Percentiles rank a stretch among this genome's conserved stretches.
Evolutionary conservation across 208 protist species (phyloP).

Genomic region (Trypanosoma platydactyli): DNA sequence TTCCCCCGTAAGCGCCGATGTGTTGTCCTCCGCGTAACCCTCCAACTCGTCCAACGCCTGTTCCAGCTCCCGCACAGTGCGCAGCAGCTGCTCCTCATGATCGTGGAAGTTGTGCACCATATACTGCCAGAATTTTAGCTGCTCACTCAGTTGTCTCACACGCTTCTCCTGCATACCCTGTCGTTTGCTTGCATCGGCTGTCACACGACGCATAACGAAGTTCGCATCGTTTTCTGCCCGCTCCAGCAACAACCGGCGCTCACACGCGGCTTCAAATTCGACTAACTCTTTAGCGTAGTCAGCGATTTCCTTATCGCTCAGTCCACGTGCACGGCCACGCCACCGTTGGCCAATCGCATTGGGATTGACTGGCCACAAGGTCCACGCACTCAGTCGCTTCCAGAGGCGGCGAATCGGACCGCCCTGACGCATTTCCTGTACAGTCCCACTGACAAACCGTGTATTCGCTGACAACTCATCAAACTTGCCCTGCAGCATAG

Average conservation of each 20-base stretch:
- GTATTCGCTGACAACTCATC: slow-evolving; percentile 71
- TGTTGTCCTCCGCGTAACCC: slow-evolving; percentile 61
- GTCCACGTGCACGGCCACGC: slow-evolving; percentile 71
- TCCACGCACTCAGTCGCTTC: slow-evolving; percentile 30
- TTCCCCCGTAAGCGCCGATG: slow-evolving; percentile 39
- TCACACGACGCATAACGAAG: slow-evolving; percentile 86
- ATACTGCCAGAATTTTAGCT: slow-evolving; percentile 93
- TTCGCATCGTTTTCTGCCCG: slow-evolving; percentile 86
- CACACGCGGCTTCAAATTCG: slow-evolving; percentile 83
- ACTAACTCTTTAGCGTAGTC: slow-evolving; percentile 91
- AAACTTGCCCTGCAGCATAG: slow-evolving; percentile 87
- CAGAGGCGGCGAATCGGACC: slow-evolving; percentile 43
- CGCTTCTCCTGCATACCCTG: slow-evolving; percentile 91
- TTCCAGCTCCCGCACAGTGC: slow-evolving; percentile 72
- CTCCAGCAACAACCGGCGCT: slow-evolving; percentile 80
- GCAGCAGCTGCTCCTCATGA: slow-evolving; percentile 85
- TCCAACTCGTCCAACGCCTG: slow-evolving; percentile 78
- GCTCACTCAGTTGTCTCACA: slow-evolving; percentile 80
- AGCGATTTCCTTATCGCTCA: slow-evolving; percentile 83
- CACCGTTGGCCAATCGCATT: slow-evolving; percentile 89
- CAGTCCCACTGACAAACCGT: slow-evolving; percentile 78
- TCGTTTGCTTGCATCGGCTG: slow-evolving; percentile 73
- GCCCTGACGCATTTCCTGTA: slow-evolving; percentile 64
- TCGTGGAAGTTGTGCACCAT: slow-evolving; percentile 93
- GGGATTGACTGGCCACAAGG: slow-evolving; percentile 55